Conservation (phyloP, 2,329 filamentous ascomycete genomes). For the Colletotrichum paranaense region DNA sequence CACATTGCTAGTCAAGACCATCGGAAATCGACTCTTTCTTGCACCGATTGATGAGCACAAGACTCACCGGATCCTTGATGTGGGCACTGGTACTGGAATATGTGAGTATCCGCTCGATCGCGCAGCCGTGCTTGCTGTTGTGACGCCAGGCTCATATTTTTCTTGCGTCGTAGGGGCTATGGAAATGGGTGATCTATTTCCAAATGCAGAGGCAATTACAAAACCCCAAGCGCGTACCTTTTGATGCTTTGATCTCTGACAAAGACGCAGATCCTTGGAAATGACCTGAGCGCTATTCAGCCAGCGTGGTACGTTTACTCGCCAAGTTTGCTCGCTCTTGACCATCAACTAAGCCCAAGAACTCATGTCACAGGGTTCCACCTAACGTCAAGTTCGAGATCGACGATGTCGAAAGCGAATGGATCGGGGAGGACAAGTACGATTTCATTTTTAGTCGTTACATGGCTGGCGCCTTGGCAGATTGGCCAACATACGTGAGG, state of each 20-base stretch:
- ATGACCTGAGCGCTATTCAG: constrained; percentile 42
- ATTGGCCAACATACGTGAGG: constrained; percentile 21
- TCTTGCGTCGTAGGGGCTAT: constrained; percentile 45
- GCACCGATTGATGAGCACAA: constrained; percentile 44
- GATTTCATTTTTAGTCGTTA: constrained; percentile 38
- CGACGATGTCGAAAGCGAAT: constrained; percentile 69
- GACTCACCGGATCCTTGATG: constrained; percentile 50
- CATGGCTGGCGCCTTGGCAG: constrained; percentile 3
- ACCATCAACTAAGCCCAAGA: not conserved
- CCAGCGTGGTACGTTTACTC: constrained; percentile 5
- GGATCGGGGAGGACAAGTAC: constrained; percentile 46
- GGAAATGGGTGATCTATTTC: constrained; percentile 49
- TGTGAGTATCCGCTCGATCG: constrained; percentile 39
- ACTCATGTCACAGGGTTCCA: constrained; percentile 55
- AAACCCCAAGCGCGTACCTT: too few relatives aligned
- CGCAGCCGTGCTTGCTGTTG: too few relatives aligned
- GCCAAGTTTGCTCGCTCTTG: not conserved
- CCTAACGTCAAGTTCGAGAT: constrained; percentile 74
- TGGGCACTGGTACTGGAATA: constrained; percentile 56
- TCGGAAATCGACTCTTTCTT: constrained; percentile 5
- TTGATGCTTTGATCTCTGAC: constrained; percentile 45
- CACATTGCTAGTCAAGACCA: constrained; percentile 3
- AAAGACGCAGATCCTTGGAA: constrained; percentile 45
- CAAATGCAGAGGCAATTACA: constrained; percentile 39
- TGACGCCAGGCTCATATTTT: too few relatives aligned